Conservation (phyloP, 2,329 filamentous ascomycete species). For the Monilinia vaccinii-corymbosi region DNA sequence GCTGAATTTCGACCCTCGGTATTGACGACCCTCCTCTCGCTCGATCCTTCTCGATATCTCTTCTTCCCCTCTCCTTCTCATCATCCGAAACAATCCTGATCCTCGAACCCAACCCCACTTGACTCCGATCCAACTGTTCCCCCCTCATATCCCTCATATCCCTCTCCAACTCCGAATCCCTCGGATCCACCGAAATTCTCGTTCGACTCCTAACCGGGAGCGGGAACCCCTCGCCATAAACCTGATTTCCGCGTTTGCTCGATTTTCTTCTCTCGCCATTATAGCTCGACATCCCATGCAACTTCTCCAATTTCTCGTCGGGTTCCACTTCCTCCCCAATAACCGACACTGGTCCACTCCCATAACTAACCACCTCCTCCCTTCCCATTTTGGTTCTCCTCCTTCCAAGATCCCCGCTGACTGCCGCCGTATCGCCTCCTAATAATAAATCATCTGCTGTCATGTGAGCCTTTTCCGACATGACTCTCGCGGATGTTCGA, state of each 20-base stretch:
- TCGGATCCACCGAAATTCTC: background rate
- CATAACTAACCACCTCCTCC: conserved; percentile 9
- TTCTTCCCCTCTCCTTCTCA: background rate
- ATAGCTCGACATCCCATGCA: background rate
- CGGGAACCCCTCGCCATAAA: background rate
- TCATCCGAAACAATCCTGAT: background rate
- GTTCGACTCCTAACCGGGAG: background rate
- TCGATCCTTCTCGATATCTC: background rate
- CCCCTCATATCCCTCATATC: conserved; percentile 7
- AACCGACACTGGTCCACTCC: background rate
- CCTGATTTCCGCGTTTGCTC: background rate
- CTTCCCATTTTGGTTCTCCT: background rate
- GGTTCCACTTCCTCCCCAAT: background rate
- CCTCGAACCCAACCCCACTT: background rate
- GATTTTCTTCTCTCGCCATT: conserved; percentile 1
- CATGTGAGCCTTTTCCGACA: conserved; percentile 1
- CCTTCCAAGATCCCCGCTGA: background rate
- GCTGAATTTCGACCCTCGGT: background rate
- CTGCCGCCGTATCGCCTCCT: background rate
- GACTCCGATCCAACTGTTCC: background rate
- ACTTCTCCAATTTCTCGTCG: conserved; percentile 1
- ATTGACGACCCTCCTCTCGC: background rate
- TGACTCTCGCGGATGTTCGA: background rate
- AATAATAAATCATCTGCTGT: conserved; percentile 7
- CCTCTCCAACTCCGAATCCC: background rate